Conservation (phyloP, 306 rosid species). For the Cicer yamashitae region DNA sequence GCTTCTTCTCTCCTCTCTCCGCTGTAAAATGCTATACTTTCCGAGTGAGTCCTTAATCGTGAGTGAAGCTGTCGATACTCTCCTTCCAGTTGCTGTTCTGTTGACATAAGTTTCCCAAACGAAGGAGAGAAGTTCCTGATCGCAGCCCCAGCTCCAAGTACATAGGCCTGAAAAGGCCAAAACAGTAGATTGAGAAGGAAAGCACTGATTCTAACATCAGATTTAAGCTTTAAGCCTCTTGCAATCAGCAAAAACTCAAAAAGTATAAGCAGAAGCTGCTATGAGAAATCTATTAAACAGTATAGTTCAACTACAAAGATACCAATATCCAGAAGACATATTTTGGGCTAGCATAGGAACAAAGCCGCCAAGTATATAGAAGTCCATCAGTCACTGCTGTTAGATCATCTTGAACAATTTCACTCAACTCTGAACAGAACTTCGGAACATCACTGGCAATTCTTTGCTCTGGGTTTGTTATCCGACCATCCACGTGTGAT, state of each 20-base stretch:
- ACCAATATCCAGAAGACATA: slow-evolving; percentile 98
- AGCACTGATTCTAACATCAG: slow-evolving; percentile 35
- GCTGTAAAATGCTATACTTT: slow-evolving; percentile 96
- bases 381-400: slow-evolving; percentile 91
- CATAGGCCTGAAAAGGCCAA: slow-evolving; percentile 79
- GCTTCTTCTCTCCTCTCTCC: slow-evolving; percentile 91
- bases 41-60: slow-evolving; percentile 94
- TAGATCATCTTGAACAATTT: slow-evolving; percentile 95
- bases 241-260: slow-evolving; percentile 39
- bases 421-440: slow-evolving; percentile 98
- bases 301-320: slow-evolving; percentile 46
- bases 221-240: slow-evolving; percentile 33
- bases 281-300: slow-evolving; percentile 30
- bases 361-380: slow-evolving; percentile 92
- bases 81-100: slow-evolving; percentile 96
- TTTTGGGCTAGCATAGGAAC: slow-evolving; percentile 99
- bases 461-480: slow-evolving; percentile 94
- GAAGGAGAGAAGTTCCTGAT: slow-evolving; percentile 93
- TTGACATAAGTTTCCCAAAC: slow-evolving; percentile 91
- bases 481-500: slow-evolving; percentile 97
- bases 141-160: slow-evolving; percentile 80
- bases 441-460: slow-evolving; percentile 94
- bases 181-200: slow-evolving; percentile 46
- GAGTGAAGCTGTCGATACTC: slow-evolving; percentile 96
- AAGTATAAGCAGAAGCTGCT: slow-evolving; percentile 24